A percentile compares a stretch with the other conserved stretches of the same genome.
These are phyloP conservation scores for Scenedesmus sp. DNA, from an alignment of 163 green algal species.

Conservation along the genomic window DNA sequence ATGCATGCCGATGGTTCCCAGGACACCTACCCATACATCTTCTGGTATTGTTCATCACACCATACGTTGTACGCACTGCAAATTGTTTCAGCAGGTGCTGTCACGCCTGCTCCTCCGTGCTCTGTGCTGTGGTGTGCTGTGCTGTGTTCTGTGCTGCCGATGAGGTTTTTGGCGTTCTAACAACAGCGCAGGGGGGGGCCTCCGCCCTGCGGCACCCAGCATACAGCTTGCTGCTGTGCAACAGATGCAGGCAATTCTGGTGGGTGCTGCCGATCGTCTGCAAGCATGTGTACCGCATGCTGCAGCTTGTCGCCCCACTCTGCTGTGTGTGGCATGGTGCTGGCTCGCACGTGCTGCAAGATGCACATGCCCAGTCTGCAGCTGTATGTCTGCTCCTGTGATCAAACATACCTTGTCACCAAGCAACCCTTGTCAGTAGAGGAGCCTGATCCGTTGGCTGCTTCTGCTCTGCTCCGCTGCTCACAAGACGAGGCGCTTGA, in stretches of 20 bases:
- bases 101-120: not conserved
- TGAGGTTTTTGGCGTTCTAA: too few relatives aligned
- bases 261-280: not conserved
- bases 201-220: not conserved
- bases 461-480: not conserved
- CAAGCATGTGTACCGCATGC: not conserved
- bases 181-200: not conserved
- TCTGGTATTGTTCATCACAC: not conserved
- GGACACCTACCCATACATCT: not conserved
- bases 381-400: conserved; percentile 5
- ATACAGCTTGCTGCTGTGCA: not conserved
- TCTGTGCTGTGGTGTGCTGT: not conserved
- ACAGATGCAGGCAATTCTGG: not conserved
- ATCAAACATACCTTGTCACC: not conserved
- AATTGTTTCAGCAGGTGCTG: not conserved
- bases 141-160: too few relatives aligned
- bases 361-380: not conserved
- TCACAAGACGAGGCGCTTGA: not conserved
- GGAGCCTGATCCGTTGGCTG: not conserved
- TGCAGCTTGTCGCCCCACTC: not conserved
- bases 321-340: not conserved
- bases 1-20: not conserved
- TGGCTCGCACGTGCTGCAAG: not conserved
- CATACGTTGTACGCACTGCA: not conserved
- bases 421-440: not conserved